phyloP scores from a whole-genome alignment of 2,329 filamentous ascomycete species.

The Colletotrichum tabaci region DNA sequence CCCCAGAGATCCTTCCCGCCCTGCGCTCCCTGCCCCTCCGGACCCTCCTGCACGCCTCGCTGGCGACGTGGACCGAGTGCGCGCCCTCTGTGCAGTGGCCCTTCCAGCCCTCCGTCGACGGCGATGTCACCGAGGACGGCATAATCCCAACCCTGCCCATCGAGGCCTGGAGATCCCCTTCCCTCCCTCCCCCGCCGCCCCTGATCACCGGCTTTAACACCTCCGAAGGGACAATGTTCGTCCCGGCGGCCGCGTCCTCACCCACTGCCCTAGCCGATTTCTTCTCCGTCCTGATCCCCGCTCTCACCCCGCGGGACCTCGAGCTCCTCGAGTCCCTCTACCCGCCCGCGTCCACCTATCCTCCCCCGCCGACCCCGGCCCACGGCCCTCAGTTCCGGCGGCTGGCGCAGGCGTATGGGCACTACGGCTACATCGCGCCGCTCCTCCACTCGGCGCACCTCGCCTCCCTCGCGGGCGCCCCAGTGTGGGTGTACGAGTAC shows the following conservation, averaged over 20 bases:
- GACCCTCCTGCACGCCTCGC: slow-evolving; percentile 58
- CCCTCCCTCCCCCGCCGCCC: slow-evolving; percentile 68
- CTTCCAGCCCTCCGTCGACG: slow-evolving; percentile 79
- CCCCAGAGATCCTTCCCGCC: slow-evolving; percentile 64
- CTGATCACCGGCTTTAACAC: slow-evolving; percentile 79
- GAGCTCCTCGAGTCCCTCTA: slow-evolving; percentile 72
- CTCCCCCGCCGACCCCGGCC: slow-evolving; percentile 39
- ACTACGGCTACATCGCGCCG: slow-evolving; percentile 76
- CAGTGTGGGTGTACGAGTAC: slow-evolving; percentile 72
- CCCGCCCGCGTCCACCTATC: slow-evolving; percentile 57
- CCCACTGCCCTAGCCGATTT: slow-evolving; percentile 64
- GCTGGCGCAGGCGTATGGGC: slow-evolving; percentile 72
- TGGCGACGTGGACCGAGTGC: slow-evolving; percentile 60
- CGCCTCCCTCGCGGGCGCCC: slow-evolving; percentile 49
- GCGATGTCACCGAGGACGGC: slow-evolving; percentile 53
- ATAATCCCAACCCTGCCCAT: slow-evolving; percentile 72
- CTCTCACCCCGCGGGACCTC: slow-evolving; percentile 67
- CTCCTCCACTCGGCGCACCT: slow-evolving; percentile 72
- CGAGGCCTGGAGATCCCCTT: slow-evolving; percentile 68
- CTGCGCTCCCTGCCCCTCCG: slow-evolving; percentile 62
- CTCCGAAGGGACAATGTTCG: slow-evolving; percentile 78
- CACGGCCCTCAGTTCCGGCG: slow-evolving; percentile 71
- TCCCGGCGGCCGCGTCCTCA: slow-evolving; percentile 62
- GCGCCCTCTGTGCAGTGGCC: slow-evolving; percentile 68
- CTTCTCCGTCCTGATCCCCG: slow-evolving; percentile 74